Conservation (phyloP, 768 basidiomycete species). For the Cystobasidium tubakii region DNA sequence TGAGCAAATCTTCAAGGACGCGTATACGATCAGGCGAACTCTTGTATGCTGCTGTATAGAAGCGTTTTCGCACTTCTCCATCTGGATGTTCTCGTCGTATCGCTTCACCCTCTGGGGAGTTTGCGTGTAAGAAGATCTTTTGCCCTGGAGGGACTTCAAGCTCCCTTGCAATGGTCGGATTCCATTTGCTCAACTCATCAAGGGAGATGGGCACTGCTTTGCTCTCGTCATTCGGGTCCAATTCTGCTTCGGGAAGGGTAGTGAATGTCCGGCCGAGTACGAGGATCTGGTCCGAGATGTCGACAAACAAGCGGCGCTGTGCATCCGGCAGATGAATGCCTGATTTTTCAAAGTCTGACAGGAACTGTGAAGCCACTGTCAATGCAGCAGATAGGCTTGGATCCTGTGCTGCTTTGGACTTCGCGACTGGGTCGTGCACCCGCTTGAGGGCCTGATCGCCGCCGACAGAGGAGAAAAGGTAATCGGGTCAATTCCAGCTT, state of each 20-base stretch:
- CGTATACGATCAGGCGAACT: slow-evolving; percentile 60
- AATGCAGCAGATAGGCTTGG: slow-evolving; percentile 44
- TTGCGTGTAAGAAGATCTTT: slow-evolving; percentile 55
- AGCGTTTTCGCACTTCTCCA: slow-evolving; percentile 70
- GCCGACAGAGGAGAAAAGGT: neutral
- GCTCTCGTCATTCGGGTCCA: neutral
- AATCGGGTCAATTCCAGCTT: neutral
- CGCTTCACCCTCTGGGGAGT: slow-evolving; percentile 87
- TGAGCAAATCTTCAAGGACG: slow-evolving; percentile 68
- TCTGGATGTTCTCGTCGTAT: slow-evolving; percentile 81
- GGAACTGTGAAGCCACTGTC: slow-evolving; percentile 79
- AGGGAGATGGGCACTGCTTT: slow-evolving; percentile 10
- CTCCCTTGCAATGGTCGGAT: neutral
- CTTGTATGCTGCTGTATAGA: slow-evolving; percentile 79
- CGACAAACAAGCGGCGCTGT: slow-evolving; percentile 74
- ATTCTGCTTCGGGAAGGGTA: slow-evolving; percentile 54
- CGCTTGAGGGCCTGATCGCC: slow-evolving; percentile 46
- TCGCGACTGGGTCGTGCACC: slow-evolving; percentile 42
- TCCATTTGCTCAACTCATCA: slow-evolving; percentile 11
- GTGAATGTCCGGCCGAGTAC: slow-evolving; percentile 80
- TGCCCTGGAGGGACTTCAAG: neutral
- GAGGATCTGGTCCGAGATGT: slow-evolving; percentile 80
- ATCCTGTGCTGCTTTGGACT: slow-evolving; percentile 44
- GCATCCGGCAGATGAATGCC: slow-evolving; percentile 79
- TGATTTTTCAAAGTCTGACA: slow-evolving; percentile 95